A percentile compares a stretch with the other conserved stretches of the same genome.
phyloP scores from a whole-genome alignment of 2,329 filamentous ascomycete species.

The Sporothrix variecibatus region DNA sequence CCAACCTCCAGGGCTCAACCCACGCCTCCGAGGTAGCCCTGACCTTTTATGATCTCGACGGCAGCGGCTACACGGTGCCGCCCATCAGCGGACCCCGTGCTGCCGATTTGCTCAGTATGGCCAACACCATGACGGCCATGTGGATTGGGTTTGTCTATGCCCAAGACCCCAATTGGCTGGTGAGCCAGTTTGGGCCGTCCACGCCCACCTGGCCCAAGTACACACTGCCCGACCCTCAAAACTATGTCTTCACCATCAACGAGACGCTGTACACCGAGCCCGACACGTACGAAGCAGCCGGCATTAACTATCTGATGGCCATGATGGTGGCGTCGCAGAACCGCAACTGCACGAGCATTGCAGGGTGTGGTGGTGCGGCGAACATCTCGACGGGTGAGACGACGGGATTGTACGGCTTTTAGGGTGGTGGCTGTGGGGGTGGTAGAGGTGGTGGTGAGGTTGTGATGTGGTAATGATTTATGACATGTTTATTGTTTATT shows the following conservation, averaged over 20 bases:
- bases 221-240: constrained; percentile 41
- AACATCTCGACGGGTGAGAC: neutral
- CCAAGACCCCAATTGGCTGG: constrained; percentile 45
- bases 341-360: constrained; percentile 7
- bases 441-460: neutral
- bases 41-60: constrained; percentile 54
- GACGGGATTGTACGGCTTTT: neutral
- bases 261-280: constrained; percentile 46
- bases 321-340: constrained; percentile 5
- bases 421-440: neutral
- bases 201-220: constrained; percentile 46
- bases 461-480: neutral
- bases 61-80: constrained; percentile 33
- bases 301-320: constrained; percentile 44
- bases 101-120: constrained; percentile 38
- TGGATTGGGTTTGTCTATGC: constrained; percentile 47
- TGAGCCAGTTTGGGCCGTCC: constrained; percentile 10
- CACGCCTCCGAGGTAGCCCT: constrained; percentile 55
- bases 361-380: neutral
- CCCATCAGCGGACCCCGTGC: constrained; percentile 49
- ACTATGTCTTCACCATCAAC: constrained; percentile 46
- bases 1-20: constrained; percentile 44
- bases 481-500: neutral
- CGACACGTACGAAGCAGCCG: constrained; percentile 51
- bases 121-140: constrained; percentile 40